Evolutionary conservation across 139 green algal genomes (phyloP), one percentile per base, ranked within the genome.

Genomic region (Chlamydomonas eustigma): DNA sequence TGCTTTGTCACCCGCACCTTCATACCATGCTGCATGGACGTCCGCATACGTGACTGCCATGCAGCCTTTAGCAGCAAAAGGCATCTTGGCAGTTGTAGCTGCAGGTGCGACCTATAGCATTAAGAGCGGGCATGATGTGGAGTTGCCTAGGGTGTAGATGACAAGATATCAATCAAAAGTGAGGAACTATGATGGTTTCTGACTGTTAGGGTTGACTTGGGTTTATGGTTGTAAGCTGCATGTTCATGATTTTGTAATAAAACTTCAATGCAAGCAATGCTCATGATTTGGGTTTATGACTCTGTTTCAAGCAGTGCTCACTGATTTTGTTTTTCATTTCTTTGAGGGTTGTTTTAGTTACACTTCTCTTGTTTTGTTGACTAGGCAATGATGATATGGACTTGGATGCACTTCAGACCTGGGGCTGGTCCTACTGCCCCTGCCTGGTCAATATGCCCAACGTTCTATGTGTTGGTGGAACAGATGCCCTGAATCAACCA

Each of bases 311-410:
- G 18, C 44, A 58, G 12, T 58, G 44, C 44, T 58, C 18, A 18
- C 18, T 12, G 44, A 18, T 28, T 12, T 28, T 58, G 18, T 28
- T 28, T 12, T 58, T 18, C 44, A 28, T 58, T 28, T 18, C 44
- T 58, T 58, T 18, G 18, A 58, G 12, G 12, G 12, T 58, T 58
- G 44, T 58, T 18, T 18, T 58, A 28, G 18, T 58, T 12, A 28
- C 12, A 58, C 44, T 58, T 12, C 44, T 58, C 12, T 58, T 18
- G 18, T 28, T 18, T 58, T 58, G 12, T 39, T 39, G 30, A 31
- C 31, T n/a, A 74, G 73, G 73, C 6, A 78, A 78, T 64, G 73
- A 78, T n/a, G n/a, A 72, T 30, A 64, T 78, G 3, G 73, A 78
- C 51, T 32, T 78, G 73, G 73, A 78, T 31, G 35, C 18, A 3